A percentile compares a stretch with the other conserved stretches of the same genome.
phyloP scores from a whole-genome alignment of 2,329 filamentous ascomycete genomes.

The Amesomyces nigricolor region DNA sequence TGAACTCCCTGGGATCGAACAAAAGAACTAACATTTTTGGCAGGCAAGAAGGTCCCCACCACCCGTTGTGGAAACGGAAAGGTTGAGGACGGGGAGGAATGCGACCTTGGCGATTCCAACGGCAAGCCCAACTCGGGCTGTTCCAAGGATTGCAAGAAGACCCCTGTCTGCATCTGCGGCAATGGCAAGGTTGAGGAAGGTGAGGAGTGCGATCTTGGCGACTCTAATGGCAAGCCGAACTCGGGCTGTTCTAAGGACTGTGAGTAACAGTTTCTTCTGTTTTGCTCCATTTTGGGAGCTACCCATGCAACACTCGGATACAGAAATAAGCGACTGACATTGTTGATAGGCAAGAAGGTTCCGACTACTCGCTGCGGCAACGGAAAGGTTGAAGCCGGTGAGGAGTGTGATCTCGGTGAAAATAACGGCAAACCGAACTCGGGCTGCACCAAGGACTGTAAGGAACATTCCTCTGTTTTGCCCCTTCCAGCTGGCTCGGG shows the following conservation, averaged over 20 bases:
- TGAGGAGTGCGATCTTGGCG: no score
- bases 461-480: no score
- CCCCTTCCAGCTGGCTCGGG: no score
- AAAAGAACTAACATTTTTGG: no score
- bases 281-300: no score
- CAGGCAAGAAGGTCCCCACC: neutral
- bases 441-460: neutral
- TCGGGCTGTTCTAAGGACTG: neutral
- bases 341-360: neutral
- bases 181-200: no score
- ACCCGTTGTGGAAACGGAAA: neutral
- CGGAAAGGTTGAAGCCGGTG: neutral
- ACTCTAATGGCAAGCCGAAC: no score
- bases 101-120: constrained; percentile 5
- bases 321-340: no score
- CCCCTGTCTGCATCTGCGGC: neutral
- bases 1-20: neutral
- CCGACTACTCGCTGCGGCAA: constrained; percentile 5
- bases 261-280: neutral
- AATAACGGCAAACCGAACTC: constrained; percentile 3
- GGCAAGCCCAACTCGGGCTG: constrained; percentile 9
- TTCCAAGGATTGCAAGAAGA: constrained; percentile 2
- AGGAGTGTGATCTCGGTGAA: constrained; percentile 13
- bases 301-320: no score
- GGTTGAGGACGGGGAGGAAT: neutral